Conservation (phyloP, 306 rosid genomes). For the Lupinus albus region DNA sequence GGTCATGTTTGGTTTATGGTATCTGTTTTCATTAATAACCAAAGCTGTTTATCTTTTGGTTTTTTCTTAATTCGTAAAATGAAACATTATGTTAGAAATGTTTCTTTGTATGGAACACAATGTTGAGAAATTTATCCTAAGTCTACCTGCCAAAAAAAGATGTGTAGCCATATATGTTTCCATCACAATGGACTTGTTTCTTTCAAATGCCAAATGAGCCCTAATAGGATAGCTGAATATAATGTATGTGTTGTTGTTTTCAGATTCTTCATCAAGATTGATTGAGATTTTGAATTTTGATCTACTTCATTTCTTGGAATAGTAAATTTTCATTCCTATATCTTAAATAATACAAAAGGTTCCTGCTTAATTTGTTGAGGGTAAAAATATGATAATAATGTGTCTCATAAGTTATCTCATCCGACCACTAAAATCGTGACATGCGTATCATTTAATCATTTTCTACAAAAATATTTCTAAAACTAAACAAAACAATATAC, state of each 20-base stretch:
- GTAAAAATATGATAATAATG: too few species aligned
- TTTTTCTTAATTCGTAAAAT: background rate
- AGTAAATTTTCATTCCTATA: background rate
- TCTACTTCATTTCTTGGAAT: background rate
- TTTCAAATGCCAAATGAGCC: background rate
- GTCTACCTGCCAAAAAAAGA: conserved; percentile 17
- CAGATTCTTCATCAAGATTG: background rate
- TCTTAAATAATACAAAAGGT: too few species aligned
- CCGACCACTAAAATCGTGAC: too few species aligned
- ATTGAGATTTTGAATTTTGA: conserved; percentile 14
- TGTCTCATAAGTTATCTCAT: too few species aligned
- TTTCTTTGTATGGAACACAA: conserved; percentile 3
- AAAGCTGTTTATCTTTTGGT: background rate
- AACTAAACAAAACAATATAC: too few species aligned
- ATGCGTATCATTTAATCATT: too few species aligned
- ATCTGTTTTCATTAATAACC: conserved; percentile 12
- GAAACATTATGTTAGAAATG: conserved; percentile 15
- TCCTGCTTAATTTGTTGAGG: too few species aligned
- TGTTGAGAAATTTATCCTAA: conserved; percentile 7
- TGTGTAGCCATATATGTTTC: conserved; percentile 19
- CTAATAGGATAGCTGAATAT: background rate
- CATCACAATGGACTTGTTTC: conserved; percentile 3
- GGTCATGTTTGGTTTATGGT: background rate
- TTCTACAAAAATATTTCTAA: too few species aligned
- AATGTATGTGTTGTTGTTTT: conserved; percentile 14